Percentiles rank a stretch among this genome's conserved stretches.
Evolutionary conservation across 2,329 filamentous ascomycete species (phyloP).

Genomic region (Achaetomium macrosporum): DNA sequence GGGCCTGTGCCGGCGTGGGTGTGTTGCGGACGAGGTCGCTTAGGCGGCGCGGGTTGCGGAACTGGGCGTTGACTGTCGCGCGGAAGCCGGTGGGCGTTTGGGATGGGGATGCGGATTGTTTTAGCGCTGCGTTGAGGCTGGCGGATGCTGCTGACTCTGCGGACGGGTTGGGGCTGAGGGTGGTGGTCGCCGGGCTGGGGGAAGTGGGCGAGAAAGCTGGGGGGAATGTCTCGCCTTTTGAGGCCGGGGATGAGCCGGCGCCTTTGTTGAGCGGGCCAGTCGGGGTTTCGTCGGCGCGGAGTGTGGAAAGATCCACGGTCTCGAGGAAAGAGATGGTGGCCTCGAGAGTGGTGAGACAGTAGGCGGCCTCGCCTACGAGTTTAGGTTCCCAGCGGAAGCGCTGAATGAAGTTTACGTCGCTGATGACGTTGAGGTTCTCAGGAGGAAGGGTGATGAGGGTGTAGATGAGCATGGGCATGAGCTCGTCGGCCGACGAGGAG

Average conservation of each 20-base stretch:
- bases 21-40: slow-evolving; percentile 71
- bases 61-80: slow-evolving; percentile 35
- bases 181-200: slow-evolving; percentile 29
- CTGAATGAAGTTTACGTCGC: slow-evolving; percentile 92
- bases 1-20: slow-evolving; percentile 65
- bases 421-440: slow-evolving; percentile 81
- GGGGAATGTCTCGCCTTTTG: slow-evolving; percentile 50
- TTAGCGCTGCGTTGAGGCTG: slow-evolving; percentile 23
- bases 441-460: slow-evolving; percentile 86
- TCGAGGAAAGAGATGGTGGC: slow-evolving; percentile 91
- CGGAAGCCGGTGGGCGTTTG: slow-evolving; percentile 36
- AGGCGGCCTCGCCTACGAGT: slow-evolving; percentile 88
- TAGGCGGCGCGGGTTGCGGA: slow-evolving; percentile 63
- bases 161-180: slow-evolving; percentile 27
- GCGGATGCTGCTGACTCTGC: slow-evolving; percentile 27
- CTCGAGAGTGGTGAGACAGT: slow-evolving; percentile 93
- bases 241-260: slow-evolving; percentile 42
- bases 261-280: slow-evolving; percentile 57
- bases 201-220: slow-evolving; percentile 46
- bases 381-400: slow-evolving; percentile 80
- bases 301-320: slow-evolving; percentile 85
- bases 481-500: slow-evolving; percentile 91
- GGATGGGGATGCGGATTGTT: slow-evolving; percentile 23
- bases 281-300: slow-evolving; percentile 72
- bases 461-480: slow-evolving; percentile 94